A percentile compares a stretch with the other conserved stretches of the same genome.
Conservation (phyloP, 495 filamentous ascomycete genomes). For the Podospora pseudocomata region DNA sequence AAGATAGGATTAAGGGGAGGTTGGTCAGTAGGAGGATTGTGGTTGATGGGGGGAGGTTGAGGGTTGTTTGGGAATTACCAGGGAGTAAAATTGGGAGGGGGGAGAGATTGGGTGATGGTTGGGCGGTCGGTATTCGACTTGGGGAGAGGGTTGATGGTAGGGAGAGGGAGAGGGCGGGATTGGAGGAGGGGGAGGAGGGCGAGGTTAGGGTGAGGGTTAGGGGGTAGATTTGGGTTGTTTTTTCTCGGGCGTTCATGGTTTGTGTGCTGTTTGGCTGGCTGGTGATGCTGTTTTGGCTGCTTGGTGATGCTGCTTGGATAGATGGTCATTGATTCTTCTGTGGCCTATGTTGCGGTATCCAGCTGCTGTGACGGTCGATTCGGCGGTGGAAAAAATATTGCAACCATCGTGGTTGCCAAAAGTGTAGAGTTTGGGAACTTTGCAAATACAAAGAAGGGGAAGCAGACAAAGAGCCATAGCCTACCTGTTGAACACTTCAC, state of each 20-base stretch:
- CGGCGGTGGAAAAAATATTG: no score
- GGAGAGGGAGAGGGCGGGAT: not conserved
- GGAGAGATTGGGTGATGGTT: not conserved
- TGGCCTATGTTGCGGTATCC: no score
- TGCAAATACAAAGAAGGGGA: no score
- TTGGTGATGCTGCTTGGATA: no score
- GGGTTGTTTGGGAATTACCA: not conserved
- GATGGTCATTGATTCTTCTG: no score
- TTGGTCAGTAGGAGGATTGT: not conserved
- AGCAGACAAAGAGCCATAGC: no score
- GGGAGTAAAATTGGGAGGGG: not conserved
- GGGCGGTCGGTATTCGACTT: not conserved
- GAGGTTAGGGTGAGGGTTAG: not conserved
- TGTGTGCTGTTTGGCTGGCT: no score
- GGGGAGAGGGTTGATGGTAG: not conserved
- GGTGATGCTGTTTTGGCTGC: no score
- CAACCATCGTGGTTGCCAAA: no score
- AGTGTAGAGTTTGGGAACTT: no score
- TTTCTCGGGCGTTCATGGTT: not conserved
- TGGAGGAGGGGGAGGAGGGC: not conserved
- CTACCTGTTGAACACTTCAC: no score
- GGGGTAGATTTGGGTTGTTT: not conserved
- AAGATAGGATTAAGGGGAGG: not conserved
- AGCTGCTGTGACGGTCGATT: no score
- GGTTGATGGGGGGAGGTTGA: not conserved